Evolutionary conservation across 192 early-diverging fungal species (phyloP), one percentile per base, ranked within the genome.

Genomic region (Mortierella claussenii): DNA sequence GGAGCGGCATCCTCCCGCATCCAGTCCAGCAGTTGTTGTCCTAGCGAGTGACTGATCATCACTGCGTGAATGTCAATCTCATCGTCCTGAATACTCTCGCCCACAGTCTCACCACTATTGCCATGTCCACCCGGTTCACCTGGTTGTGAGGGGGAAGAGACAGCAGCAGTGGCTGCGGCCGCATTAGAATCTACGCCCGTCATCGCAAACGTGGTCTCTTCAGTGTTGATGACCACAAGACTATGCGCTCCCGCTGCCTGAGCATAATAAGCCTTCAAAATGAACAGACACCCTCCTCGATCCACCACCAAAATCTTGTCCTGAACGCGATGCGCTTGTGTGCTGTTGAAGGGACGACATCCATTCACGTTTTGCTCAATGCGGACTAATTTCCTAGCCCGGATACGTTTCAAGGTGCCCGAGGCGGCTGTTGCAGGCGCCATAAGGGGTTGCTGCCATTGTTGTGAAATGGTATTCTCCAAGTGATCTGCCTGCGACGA

Each of bases 201-300:
- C 73, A 76, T 76, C 4, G 56, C 56, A 27, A 83, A 73, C 47
- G 42, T 8, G 23, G 32, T 57, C 1, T 82, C 78, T 24, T 82
- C 62, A 28, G 56, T 66, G 33, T 81, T 67, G 50, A 86, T 71
- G 0, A 87, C 44, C 4, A 87, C 61, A 0, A 65, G 69, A 15
- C 59, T 55, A 23, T 61, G 33, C 7, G 83, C 85, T 1, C 80
- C 82, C 0, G 85, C 83, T 8, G 50, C 43, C 33, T 87, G 83
- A 1, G 83, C 83, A 40, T 69, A 59, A n/a, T 61, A 58, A 0
- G 68, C 80, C 45, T 87, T 85, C 13, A 80, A 54, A 11, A 74
- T 59, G 46, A 87, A 87, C 3, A 65, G 36, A 60, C 85, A 87
- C 18, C 49, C 42, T 0, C 85, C 82, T 8, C 85, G 56, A 21